Evolutionary conservation across 2,329 filamentous ascomycete genomes (phyloP), one percentile per base, ranked within the genome.

Genomic region (Alternaria brassicae): DNA sequence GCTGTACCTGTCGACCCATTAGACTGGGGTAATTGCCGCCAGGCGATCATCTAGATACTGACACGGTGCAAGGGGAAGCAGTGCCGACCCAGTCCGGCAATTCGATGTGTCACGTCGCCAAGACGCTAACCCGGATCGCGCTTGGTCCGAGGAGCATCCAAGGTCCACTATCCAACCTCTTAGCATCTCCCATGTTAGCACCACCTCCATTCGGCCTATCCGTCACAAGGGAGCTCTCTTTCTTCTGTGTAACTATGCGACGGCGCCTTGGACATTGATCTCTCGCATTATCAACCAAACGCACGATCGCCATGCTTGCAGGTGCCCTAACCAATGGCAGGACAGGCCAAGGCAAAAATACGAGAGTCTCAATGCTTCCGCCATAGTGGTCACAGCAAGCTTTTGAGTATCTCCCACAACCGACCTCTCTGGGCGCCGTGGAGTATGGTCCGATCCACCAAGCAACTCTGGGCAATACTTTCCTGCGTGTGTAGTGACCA

Each of bases 71-170:
- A 51, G 23, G 23, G 47, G 48, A 19, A 51, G 48, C 34, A 51
- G 48, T 51, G 36, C 48, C 48, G 48, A 51, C 17, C 23, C 48
- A 51, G 48, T 13, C 23, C 23, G 34, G 48, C 48, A 51, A n/a
- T 28, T 25, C 17, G 34, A 51, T 51, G 48, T 40, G 48, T 51
- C 48, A 51, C 23, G 48, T 15, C 34, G 48, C 48, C 48, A 40
- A 51, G 48, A 19, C 34, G 36, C 48, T 51, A 51, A 21, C 48
- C 48, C 34, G 34, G 30, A 27, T 50, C 19, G 17, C 28, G 28
- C 30, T 34, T 48, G 7, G n/a, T 37, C 17, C 48, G 48, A 17
- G 30, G 48, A 51, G 23, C 25, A n/a, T n/a, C n/a, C n/a, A n/a
- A n/a, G n/a, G n/a, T 51, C 13, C 21, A 10, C 23, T 39, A 23